Evolutionary conservation across 2,329 filamentous ascomycete species (phyloP).

Genomic region (Colletotrichum chlorophyti): DNA sequence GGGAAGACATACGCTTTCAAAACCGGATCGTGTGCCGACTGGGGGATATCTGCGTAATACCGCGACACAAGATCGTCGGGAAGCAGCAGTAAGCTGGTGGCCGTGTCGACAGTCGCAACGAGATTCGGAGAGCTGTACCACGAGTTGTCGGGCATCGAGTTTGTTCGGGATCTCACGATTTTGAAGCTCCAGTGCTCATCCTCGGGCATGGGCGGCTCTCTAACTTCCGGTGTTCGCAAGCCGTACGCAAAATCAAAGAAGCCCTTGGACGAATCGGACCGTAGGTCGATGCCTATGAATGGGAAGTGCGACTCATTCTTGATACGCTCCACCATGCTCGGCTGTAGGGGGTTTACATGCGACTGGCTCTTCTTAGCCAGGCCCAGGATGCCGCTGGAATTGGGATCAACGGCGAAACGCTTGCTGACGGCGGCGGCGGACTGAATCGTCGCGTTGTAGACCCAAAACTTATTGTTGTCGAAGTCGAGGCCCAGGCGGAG

Average conservation of each 20-base stretch:
- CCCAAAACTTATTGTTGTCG: conserved; percentile 38
- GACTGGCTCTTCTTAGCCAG: conserved; percentile 54
- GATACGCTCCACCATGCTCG: conserved; percentile 53
- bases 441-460: conserved; percentile 56
- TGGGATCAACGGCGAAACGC: conserved; percentile 48
- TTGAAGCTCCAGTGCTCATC: conserved; percentile 56
- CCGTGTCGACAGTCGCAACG: conserved; percentile 70
- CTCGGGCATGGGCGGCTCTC: conserved; percentile 14
- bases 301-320: conserved; percentile 45
- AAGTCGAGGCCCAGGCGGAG: conserved; percentile 47
- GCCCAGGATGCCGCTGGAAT: conserved; percentile 59
- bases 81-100: conserved; percentile 70
- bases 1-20: conserved; percentile 62
- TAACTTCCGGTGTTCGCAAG: conserved; percentile 25
- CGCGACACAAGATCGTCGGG: conserved; percentile 59
- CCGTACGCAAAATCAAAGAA: conserved; percentile 53
- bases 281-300: conserved; percentile 58
- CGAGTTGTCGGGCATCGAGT: conserved; percentile 34
- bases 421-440: conserved; percentile 51
- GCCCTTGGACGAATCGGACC: conserved; percentile 28
- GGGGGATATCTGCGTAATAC: conserved; percentile 65
- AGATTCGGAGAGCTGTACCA: conserved; percentile 46
- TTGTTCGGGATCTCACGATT: conserved; percentile 49
- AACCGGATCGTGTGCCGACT: conserved; percentile 54
- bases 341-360: conserved; percentile 49